Percentiles rank a stretch among this genome's conserved stretches.
phyloP scores from a whole-genome alignment of 139 green algal species.

The Eudorina sp. region DNA sequence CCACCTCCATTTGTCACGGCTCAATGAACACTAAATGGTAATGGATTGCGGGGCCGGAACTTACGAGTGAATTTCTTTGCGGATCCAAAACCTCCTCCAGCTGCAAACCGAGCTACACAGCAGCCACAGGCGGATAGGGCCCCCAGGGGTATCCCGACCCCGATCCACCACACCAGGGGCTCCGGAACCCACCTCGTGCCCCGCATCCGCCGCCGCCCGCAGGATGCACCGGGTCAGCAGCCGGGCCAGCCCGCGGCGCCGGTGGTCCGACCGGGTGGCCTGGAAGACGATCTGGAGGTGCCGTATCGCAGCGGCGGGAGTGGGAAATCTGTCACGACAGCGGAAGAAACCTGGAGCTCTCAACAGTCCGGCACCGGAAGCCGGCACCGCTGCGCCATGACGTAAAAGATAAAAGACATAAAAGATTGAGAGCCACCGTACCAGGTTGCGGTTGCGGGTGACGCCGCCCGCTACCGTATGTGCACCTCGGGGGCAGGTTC shows the following conservation, averaged over 20 bases:
- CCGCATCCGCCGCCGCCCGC: neutral
- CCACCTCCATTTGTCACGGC: neutral
- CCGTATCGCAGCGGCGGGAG: too few relatives aligned
- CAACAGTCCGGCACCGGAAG: too few relatives aligned
- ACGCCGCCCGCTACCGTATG: too few relatives aligned
- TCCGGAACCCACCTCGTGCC: neutral
- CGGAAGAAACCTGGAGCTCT: too few relatives aligned
- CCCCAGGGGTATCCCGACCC: too few relatives aligned
- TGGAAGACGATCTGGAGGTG: constrained; percentile 26
- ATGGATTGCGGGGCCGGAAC: neutral
- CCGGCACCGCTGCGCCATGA: too few relatives aligned
- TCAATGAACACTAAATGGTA: neutral
- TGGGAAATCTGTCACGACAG: too few relatives aligned
- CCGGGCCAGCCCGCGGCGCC: neutral
- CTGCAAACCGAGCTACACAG: neutral
- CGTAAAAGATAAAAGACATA: too few relatives aligned
- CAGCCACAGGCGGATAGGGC: neutral
- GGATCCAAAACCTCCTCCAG: neutral
- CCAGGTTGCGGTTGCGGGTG: too few relatives aligned
- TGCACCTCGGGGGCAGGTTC: too few relatives aligned
- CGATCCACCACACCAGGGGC: too few relatives aligned
- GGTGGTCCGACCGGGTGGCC: neutral
- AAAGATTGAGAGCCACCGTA: too few relatives aligned
- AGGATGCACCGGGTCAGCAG: constrained; percentile 37
- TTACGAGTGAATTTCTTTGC: neutral